These are phyloP conservation scores for Syzygium aqueum DNA, from an alignment of 345 rosid genomes.

Conservation along the genomic window DNA sequence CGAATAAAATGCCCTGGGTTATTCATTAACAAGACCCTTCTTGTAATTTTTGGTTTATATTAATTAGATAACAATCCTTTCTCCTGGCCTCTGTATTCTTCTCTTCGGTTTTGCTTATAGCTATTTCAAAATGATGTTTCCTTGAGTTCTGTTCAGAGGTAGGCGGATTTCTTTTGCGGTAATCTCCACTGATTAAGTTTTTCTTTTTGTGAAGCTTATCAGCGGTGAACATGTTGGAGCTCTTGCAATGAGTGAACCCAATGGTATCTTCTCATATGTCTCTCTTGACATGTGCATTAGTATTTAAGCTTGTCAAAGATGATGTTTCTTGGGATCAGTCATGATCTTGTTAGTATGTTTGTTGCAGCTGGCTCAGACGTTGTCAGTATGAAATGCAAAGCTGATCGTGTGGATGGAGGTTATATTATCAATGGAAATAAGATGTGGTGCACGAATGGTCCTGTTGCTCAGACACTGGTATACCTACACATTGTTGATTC, in stretches of 20 bases:
- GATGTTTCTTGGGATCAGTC: not conserved
- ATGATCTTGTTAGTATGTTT: not conserved
- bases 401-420: conserved; percentile 83
- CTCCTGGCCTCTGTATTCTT: not conserved
- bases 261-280: conserved; percentile 39
- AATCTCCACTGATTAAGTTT: not conserved
- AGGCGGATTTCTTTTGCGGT: not conserved
- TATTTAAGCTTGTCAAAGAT: not conserved
- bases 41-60: not conserved
- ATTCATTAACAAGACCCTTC: not conserved
- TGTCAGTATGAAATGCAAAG: conserved; percentile 95
- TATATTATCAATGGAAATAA: conserved; percentile 74
- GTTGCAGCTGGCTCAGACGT: conserved; percentile 91
- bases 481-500: not conserved
- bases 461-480: conserved; percentile 90
- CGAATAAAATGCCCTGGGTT: not conserved
- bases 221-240: conserved; percentile 97
- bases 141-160: not conserved
- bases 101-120: not conserved
- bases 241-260: conserved; percentile 98
- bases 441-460: conserved; percentile 99
- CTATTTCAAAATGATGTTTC: not conserved
- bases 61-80: not conserved
- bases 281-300: not conserved
- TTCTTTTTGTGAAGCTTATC: conserved; percentile 60